These are phyloP conservation scores for Oryza punctata DNA, from an alignment of 176 grass and related monocot genomes.

Conservation along the genomic window DNA sequence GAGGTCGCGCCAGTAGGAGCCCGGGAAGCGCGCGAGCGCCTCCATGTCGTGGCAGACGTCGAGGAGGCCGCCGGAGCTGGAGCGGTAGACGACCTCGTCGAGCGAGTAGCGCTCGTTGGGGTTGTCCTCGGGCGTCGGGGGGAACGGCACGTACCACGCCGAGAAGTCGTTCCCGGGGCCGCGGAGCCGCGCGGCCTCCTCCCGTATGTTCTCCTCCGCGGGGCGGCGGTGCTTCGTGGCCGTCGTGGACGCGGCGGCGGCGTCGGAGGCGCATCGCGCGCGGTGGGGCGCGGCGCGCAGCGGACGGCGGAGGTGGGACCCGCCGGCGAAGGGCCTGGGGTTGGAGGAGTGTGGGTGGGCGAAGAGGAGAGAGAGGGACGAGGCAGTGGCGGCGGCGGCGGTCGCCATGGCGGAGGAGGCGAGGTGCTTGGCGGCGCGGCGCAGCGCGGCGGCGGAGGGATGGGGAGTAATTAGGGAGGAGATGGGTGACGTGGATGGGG, in stretches of 20 bases:
- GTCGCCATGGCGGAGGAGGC: constrained; percentile 34
- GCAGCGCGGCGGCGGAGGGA: not conserved
- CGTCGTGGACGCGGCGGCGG: not conserved
- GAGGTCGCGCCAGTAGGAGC: constrained; percentile 70
- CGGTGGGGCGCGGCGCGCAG: constrained; percentile 14
- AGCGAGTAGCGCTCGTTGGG: constrained; percentile 66
- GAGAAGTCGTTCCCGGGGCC: constrained; percentile 36
- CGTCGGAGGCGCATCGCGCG: constrained; percentile 45
- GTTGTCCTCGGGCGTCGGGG: constrained; percentile 34
- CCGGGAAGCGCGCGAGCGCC: constrained; percentile 59
- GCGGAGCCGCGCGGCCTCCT: constrained; percentile 61
- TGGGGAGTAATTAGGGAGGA: constrained; percentile 18
- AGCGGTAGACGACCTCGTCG: constrained; percentile 70
- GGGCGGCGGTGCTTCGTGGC: constrained; percentile 62
- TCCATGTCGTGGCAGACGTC: constrained; percentile 69
- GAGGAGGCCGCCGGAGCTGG: constrained; percentile 65
- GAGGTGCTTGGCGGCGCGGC: constrained; percentile 32
- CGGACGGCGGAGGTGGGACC: constrained; percentile 15
- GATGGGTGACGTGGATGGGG: constrained; percentile 16
- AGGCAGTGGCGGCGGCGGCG: constrained; percentile 36
- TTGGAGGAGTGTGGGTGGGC: constrained; percentile 35
- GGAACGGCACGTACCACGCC: constrained; percentile 56
- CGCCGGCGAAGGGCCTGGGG: not conserved
- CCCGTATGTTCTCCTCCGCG: constrained; percentile 83
- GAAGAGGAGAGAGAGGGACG: constrained; percentile 53